Base-by-base conservation (phyloP, 805 yeast genomes). In the Cyberlindnera euphorbiiphila region DNA sequence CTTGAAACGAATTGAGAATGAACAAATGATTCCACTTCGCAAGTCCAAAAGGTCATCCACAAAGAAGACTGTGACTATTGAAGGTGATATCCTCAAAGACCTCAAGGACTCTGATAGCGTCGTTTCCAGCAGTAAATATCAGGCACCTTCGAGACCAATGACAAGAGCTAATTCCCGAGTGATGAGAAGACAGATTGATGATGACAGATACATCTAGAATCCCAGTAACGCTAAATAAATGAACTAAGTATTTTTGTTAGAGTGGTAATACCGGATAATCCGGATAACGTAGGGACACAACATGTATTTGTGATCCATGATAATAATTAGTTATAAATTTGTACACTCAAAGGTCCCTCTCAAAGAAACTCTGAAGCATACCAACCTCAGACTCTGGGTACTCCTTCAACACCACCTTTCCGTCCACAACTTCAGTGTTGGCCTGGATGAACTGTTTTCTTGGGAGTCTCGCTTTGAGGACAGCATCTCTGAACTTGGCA, bases 391-490 rank as follows among this genome's bases (percentile, higher is more conserved):
- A 69, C 56, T 84, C 91, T 19, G 75, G 80, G 51, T 87, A 87
- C 55, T 85, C 95, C 40, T 68, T 70, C n/a, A 86, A 67, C 27
- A 62, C 69, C 22, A 81, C 78, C 32, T 51, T 47, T 6, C 56
- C 59, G 9, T 54, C 65, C 11, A 56, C 48, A 30, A 76, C 45
- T 18, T 63, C 49, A 8, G 95, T 82, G 61, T 87, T 87, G 19
- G 88, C 85, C 62, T 87, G 96, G 40, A 87, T 77, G 49, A 81
- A 74, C 58, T 85, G 94, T 60, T 79, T 81, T 60, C 96, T 75
- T 45, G 96, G 95, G 50, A 81, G 68, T 62, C 85, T 84, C 57
- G 84, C 81, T 30, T 66, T 63, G 43, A 87, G 64, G 11, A 87
- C 87, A 25, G 72, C 66, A 37, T 78, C 81, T 63, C 95, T 74